These are phyloP conservation scores for Phalaenopsis equestris DNA, from an alignment of 106 monocot genomes.

Conservation along the genomic window DNA sequence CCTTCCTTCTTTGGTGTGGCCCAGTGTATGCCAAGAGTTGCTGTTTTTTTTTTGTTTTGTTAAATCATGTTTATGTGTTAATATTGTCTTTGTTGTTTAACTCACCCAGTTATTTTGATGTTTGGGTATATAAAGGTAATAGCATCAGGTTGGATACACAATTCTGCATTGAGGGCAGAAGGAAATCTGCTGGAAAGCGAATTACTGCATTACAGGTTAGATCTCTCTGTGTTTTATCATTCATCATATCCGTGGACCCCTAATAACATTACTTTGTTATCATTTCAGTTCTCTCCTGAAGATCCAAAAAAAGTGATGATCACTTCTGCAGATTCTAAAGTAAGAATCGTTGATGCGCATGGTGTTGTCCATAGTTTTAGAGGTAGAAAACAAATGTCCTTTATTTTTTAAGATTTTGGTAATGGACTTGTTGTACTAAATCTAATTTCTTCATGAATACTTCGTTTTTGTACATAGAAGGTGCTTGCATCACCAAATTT, in stretches of 20 bases:
- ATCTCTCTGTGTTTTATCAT: background rate
- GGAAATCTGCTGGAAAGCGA: constrained; percentile 45
- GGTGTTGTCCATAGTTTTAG: constrained; percentile 52
- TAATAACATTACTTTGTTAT: background rate
- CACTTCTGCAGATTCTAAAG: constrained; percentile 54
- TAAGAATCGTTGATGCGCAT: constrained; percentile 51
- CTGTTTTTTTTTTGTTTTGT: background rate
- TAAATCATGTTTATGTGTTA: background rate
- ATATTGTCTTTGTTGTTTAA: background rate
- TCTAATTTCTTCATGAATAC: background rate
- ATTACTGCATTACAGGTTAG: constrained; percentile 74
- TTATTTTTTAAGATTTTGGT: background rate
- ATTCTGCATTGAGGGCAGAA: constrained; percentile 42
- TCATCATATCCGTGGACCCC: background rate
- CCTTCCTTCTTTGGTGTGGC: background rate
- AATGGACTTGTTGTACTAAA: background rate
- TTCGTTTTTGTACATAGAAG: background rate
- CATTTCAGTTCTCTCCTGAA: constrained; percentile 44
- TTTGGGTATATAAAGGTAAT: constrained; percentile 24
- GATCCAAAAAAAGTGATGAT: constrained; percentile 57
- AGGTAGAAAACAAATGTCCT: constrained; percentile 32
- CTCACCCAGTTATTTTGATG: background rate
- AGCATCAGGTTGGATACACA: constrained; percentile 34
- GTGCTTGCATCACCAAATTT: too few species aligned
- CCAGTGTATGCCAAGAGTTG: background rate